Base-by-base conservation (phyloP, 2,329 filamentous ascomycete genomes). In the Diaporthe vaccinii region DNA sequence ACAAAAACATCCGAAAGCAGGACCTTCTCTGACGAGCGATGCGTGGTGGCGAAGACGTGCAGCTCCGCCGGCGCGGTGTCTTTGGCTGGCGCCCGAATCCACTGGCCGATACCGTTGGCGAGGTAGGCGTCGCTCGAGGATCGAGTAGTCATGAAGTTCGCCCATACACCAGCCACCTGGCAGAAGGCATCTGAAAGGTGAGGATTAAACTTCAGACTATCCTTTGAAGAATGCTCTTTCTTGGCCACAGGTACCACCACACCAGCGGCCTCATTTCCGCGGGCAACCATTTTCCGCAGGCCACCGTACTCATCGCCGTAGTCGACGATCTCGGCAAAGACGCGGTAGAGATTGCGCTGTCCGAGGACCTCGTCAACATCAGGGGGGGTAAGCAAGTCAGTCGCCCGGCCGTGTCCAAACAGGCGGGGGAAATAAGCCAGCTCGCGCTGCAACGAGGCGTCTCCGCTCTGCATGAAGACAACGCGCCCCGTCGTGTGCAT, bases 341-440 rank as follows among this genome's bases (percentile, higher is more conserved):
- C 79, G 20, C 78, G 77, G 78, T 87, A 88, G 15, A 87, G 81
- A 75, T 81, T 83, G 10, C 80, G 80, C 3, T 81, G 81, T 49
- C 82, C 80, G 34, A 86, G 70, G n/a, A 82, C 79, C 14, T 85
- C 82, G 22, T 81, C 79, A 68, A 59, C 76, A 46, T 79, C 44
- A 7, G 62, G 15, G 25, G 59, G 28, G 41, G 68, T 57, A 14
- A 78, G 69, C 17, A 80, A 69, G 17, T 78, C 74, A 9, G 70
- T n/a, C 6, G 73, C 74, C 17, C 74, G 77, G n/a, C 49, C 39
- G 67, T 80, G 75, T n/a, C 74, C 68, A 49, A 80, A 77, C 7
- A 78, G 44, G 4, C 78, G 72, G 36, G 74, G 72, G 46, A 78
- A 78, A 46, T 73, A 75, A 14, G 69, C 77, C 31, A 77, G 62